Conservation (phyloP, 169 alveolate genomes). For the Condylostoma magnum region DNA sequence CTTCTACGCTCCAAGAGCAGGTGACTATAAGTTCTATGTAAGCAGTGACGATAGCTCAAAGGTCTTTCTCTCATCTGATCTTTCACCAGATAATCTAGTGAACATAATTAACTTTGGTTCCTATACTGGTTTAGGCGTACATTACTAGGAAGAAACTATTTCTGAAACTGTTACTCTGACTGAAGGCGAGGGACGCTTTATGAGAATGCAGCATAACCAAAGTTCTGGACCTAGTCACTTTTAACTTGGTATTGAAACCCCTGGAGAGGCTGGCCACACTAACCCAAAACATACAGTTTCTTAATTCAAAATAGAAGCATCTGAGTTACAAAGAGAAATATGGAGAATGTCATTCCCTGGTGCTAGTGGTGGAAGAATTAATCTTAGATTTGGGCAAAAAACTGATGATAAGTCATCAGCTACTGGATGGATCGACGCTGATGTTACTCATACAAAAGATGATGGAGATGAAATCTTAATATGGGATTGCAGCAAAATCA, state of each 20-base stretch:
- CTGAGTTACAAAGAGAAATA: constrained; percentile 9
- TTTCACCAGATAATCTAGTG: neutral
- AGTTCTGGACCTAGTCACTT: constrained; percentile 16
- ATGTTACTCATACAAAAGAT: too few relatives aligned
- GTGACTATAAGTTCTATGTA: neutral
- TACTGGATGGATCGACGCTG: neutral
- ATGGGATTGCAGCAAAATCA: constrained; percentile 17
- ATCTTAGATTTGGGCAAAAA: neutral
- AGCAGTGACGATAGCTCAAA: constrained; percentile 6
- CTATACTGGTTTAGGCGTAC: neutral
- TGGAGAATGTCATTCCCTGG: neutral
- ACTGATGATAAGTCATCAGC: neutral
- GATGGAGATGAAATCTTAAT: too few relatives aligned
- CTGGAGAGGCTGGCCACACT: neutral
- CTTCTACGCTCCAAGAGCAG: constrained; percentile 24
- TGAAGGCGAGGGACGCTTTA: neutral
- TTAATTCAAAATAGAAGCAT: neutral
- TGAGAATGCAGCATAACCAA: neutral
- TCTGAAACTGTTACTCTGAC: neutral
- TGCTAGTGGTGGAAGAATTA: neutral
- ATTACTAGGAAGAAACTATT: neutral
- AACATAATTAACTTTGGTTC: neutral
- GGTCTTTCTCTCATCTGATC: constrained; percentile 1
- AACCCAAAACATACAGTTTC: constrained; percentile 9
- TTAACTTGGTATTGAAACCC: constrained; percentile 2